Evolutionary conservation across 768 basidiomycete species (phyloP), one percentile per base, ranked within the genome.

Genomic region (Rhizopogon roseolus): DNA sequence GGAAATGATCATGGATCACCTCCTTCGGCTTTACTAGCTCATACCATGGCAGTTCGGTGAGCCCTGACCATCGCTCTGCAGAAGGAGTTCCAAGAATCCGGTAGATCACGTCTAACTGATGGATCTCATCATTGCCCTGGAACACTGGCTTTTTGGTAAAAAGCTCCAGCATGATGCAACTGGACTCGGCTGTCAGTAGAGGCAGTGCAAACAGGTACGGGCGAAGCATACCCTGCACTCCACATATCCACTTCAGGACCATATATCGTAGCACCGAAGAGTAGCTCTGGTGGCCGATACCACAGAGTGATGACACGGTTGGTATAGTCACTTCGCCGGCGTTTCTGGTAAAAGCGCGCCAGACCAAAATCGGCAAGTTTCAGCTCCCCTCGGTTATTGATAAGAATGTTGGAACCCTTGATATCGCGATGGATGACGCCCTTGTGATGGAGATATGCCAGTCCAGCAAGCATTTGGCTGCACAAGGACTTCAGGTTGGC

Each of bases 231-330:
- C 93, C 97, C 97, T 40, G 97, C 97, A 68, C 93, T 96, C 97
- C 97, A 99, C 87, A 98, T 97, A 64, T 99, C 97, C 22, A 99
- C 96, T 64, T 96, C 95, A 5, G 94, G 88, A 2, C 93, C 95
- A 72, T 99, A 99, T 11, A 93, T 83, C 0, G 97, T 99, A 29
- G 94, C 91, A 28, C 97, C 97, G 62, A 98, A 86, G 39, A 99
- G 72, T 19, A 99, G 76, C 64, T 99, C 97, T 9, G 96, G 97
- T 5, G 94, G 91, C 53, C 97, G 81, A 70, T 99, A 99, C 97
- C 97, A 98, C 46, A 97, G 80, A 1, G 97, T 99, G 60, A 99
- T 98, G 48, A 99, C 97, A 32, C 97, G 82, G 68, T 99, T 99
- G n/a, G 97, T 99, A 66, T 99, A 98, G 66, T 99, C 97, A 53